phyloP scores from a whole-genome alignment of 2,329 filamentous ascomycete species.

The Fusarium transvaalense region DNA sequence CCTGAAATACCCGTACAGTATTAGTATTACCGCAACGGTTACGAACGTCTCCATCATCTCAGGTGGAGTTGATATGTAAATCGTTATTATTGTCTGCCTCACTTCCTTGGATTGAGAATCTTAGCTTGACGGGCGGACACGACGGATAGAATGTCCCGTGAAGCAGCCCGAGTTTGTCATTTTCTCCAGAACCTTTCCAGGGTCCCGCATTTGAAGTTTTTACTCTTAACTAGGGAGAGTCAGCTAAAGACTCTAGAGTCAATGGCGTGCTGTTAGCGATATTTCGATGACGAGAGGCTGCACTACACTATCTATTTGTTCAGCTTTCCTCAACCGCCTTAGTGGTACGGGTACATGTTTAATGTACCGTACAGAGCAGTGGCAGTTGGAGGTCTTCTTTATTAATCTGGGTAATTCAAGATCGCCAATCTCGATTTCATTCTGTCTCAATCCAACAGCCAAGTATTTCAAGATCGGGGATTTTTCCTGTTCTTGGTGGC shows the following conservation, averaged over 20 bases:
- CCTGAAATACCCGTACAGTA: constrained; percentile 5
- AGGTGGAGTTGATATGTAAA: constrained; percentile 34
- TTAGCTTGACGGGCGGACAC: constrained; percentile 9
- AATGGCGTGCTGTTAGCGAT: constrained; percentile 41
- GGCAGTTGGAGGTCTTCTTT: constrained; percentile 30
- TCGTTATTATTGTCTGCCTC: constrained; percentile 29
- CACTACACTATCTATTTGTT: constrained; percentile 9
- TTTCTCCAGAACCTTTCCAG: constrained; percentile 29
- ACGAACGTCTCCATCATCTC: constrained; percentile 13
- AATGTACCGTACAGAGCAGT: constrained; percentile 1
- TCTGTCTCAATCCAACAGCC: constrained; percentile 33
- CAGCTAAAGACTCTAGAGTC: background rate
- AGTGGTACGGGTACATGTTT: constrained; percentile 5
- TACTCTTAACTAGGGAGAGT: background rate
- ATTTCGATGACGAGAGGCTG: constrained; percentile 36
- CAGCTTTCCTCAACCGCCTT: constrained; percentile 28
- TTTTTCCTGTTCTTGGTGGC: constrained; percentile 37
- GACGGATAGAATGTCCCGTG: constrained; percentile 3
- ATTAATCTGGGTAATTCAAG: constrained; percentile 17
- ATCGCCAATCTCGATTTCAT: constrained; percentile 47
- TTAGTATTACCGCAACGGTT: constrained; percentile 29
- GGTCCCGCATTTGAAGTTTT: constrained; percentile 24
- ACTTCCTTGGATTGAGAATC: constrained; percentile 14
- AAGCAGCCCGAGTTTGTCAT: background rate
- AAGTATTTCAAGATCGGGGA: constrained; percentile 37